Evolutionary conservation across 2,329 filamentous ascomycete species (phyloP).

Genomic region (Curvularia lunata): DNA sequence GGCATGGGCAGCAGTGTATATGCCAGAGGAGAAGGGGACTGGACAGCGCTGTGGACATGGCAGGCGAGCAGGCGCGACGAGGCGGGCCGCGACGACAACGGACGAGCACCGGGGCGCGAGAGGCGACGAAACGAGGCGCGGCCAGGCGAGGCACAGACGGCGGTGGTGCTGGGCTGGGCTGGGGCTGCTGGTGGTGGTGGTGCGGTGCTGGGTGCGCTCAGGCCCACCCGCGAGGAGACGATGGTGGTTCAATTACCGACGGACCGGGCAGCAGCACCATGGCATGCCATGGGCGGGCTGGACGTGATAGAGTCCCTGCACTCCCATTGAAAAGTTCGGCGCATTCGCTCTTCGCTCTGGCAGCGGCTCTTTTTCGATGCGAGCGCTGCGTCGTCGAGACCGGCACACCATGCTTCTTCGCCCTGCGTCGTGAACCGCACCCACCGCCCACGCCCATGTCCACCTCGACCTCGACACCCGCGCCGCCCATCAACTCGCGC

Average conservation of each 20-base stretch:
- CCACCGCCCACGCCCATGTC: constrained; percentile 13
- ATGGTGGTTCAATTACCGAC: constrained; percentile 12
- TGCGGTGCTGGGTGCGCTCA: neutral
- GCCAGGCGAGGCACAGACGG: too few relatives aligned
- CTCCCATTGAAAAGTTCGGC: constrained; percentile 8
- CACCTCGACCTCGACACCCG: constrained; percentile 14
- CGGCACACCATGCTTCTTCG: constrained; percentile 19
- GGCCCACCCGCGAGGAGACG: neutral
- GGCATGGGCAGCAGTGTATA: too few relatives aligned
- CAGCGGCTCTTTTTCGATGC: constrained; percentile 9
- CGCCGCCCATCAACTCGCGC: constrained; percentile 35
- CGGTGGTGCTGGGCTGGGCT: neutral
- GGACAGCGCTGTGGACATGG: too few relatives aligned
- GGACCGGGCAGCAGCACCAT: constrained; percentile 3
- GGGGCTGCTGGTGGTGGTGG: neutral
- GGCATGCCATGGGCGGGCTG: neutral
- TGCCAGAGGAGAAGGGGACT: too few relatives aligned
- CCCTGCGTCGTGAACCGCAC: constrained; percentile 17
- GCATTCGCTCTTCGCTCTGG: constrained; percentile 13
- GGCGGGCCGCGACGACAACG: neutral
- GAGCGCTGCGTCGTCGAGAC: constrained; percentile 6
- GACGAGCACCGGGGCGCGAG: too few relatives aligned
- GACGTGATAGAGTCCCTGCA: constrained; percentile 9
- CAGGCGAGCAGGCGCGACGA: neutral
- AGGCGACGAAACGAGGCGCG: too few relatives aligned